Evolutionary conservation across 1,139 yeast species (phyloP), one percentile per base, ranked within the genome.

Genomic region (Pneumocystis carinii): DNA sequence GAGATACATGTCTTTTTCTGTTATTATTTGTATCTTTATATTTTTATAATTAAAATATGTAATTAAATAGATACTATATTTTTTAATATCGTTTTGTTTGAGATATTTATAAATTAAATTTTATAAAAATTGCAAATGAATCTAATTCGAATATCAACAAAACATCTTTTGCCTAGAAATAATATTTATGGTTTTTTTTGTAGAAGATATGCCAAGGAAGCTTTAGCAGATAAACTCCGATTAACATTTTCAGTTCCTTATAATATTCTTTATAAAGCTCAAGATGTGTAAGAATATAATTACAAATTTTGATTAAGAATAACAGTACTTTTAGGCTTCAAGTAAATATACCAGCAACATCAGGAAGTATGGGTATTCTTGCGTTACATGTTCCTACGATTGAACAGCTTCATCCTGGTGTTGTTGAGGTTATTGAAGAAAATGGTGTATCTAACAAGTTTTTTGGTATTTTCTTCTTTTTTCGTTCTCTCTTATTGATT

Each of bases 301-400:
- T 15, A 17, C 10, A 17, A 24, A 5, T 38, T 8, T 15, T 10
- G 17, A 57, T 17, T n/a, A n/a, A 12, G 61, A 53, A 63, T 64
- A 19, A 24, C 29, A 36, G n/a, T 42, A 15, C 24, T 59, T 60
- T 77, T 76, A 77, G 86, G 76, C 78, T 87, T 70, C 99, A 92
- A 81, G 98, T 94, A 71, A 92, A 92, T 80, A 81, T 92, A 72
- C 98, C 99, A 73, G 92, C 96, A 68, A 82, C 87, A 73, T 86
- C 95, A 70, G 99, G 99, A 75, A 95, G 88, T 75, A 84, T 92
- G 77, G 99, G 99, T 87, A 84, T 92, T 70, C 81, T 92, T 75
- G 97, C 98, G 72, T 86, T 89, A 80, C 99, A 92, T 83, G 96
- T 92, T 74, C 98, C 99, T 73, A 85, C 88, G 73, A 90, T 92